A percentile compares a stretch with the other conserved stretches of the same genome.
phyloP scores from a whole-genome alignment of 2,329 filamentous ascomycete species.

The Lachnellula hyalina region DNA sequence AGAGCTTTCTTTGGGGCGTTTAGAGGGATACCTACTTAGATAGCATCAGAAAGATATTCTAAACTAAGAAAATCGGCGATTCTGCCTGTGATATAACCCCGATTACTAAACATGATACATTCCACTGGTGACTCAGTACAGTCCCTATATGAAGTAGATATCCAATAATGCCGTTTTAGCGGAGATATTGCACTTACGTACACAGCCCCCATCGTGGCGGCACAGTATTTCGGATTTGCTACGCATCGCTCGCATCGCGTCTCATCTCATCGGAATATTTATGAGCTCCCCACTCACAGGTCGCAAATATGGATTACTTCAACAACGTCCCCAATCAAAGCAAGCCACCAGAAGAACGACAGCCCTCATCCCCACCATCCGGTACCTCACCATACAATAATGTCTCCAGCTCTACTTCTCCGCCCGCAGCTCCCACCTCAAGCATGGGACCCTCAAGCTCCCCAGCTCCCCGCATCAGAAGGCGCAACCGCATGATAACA shows the following conservation, averaged over 20 bases:
- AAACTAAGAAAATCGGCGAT: background rate
- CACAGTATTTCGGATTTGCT: too few species aligned
- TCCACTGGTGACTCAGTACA: too few species aligned
- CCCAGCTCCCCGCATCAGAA: conserved; percentile 23
- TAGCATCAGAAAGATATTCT: conserved; percentile 5
- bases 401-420: conserved; percentile 8
- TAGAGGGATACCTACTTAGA: conserved; percentile 14
- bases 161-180: too few species aligned
- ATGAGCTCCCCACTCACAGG: background rate
- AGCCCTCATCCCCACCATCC: background rate
- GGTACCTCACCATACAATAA: background rate
- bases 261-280: too few species aligned
- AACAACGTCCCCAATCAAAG: conserved; percentile 1
- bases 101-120: too few species aligned
- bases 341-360: conserved; percentile 2
- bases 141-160: too few species aligned
- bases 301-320: conserved; percentile 18
- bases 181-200: too few species aligned
- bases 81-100: too few species aligned
- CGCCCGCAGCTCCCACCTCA: background rate
- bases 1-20: conserved; percentile 10
- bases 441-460: conserved; percentile 2
- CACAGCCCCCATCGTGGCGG: too few species aligned
- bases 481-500: conserved; percentile 61
- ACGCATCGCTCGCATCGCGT: too few species aligned